Base-by-base conservation (phyloP, 768 basidiomycete species). In the Tulasnella calospora region DNA sequence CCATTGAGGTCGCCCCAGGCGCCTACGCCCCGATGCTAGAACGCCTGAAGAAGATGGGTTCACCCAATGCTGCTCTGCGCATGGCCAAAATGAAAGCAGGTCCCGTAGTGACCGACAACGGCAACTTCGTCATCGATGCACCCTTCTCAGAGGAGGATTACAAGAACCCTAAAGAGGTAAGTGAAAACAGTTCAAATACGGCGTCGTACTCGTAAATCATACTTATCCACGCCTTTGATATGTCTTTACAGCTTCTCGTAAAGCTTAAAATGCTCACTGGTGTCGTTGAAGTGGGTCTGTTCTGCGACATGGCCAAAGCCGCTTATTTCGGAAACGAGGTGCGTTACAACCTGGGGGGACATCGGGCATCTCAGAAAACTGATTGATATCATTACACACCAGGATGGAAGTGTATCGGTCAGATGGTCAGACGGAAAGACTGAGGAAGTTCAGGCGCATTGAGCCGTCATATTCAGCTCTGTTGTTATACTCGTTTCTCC, bases 251-350 rank as follows among this genome's bases (percentile, higher is more conserved):
- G 94, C 87, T 98, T 23, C 86, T 97, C 86, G 84, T 86, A 21
- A 87, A 88, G 79, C 92, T 99, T 82, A 99, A 98, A 87, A 89
- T 97, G 89, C 88, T 99, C 79, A 99, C 97, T 3, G 98, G 98
- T 70, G 95, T 98, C 33, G 94, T 99, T n/a, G 98, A 99, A 84
- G 98, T 98, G 44, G 98, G 98, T 0, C 84, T 99, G n/a, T 99
- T 99, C 86, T 96, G 94, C 83, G 87, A 90, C 76, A 92, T 98
- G 88, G 96, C 93, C 6, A 89, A 91, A 83, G 96, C 96, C 0
- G 97, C 96, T n/a, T 99, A 98, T 86, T 99, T 99, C 84, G 94
- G 94, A 27, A 95, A 95, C 81, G 87, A 90, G 85, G 94, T 93
- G 67, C 69, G 85, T 82, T 74, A 9, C 55, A 35, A 33, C 27